Evolutionary conservation across 257 asterid species (phyloP).

Genomic region (Ophiorrhiza pumila): DNA sequence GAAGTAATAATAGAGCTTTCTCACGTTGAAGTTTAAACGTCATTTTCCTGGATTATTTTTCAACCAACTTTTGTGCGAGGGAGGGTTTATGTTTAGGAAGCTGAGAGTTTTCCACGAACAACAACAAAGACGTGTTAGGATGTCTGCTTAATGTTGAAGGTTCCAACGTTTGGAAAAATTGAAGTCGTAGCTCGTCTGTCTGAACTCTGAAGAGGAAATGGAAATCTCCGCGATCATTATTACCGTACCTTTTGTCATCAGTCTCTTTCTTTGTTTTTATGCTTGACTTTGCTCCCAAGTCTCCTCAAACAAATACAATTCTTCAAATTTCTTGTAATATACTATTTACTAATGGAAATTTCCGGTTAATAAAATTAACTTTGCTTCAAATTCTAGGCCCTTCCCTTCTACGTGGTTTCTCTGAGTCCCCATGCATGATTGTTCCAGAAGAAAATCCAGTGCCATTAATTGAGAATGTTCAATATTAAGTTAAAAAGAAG

Average conservation of each 20-base stretch:
- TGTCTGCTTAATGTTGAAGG: slow-evolving; percentile 12
- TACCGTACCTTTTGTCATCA: too few relatives aligned
- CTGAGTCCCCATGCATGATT: not conserved
- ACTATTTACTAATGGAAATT: too few relatives aligned
- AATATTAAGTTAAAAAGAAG: too few relatives aligned
- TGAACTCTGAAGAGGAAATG: too few relatives aligned
- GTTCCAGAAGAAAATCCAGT: not conserved
- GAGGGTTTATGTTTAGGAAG: not conserved
- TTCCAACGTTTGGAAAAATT: not conserved
- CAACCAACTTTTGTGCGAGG: not conserved
- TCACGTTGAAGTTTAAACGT: not conserved
- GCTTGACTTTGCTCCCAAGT: slow-evolving; percentile 10
- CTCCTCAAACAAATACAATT: not conserved
- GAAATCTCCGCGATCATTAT: not conserved
- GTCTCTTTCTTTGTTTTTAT: not conserved
- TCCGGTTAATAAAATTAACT: not conserved
- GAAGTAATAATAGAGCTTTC: too few relatives aligned
- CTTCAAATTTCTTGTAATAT: not conserved
- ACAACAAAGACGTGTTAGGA: slow-evolving; percentile 15
- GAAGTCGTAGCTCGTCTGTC: not conserved
- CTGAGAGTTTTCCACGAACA: not conserved
- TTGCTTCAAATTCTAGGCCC: slow-evolving; percentile 1
- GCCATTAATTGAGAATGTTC: not conserved
- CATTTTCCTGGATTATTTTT: not conserved
- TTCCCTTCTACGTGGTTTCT: not conserved